Evolutionary conservation across 139 green algal genomes (phyloP), one percentile per base, ranked within the genome.

Genomic region (Coccomyxa sp.): DNA sequence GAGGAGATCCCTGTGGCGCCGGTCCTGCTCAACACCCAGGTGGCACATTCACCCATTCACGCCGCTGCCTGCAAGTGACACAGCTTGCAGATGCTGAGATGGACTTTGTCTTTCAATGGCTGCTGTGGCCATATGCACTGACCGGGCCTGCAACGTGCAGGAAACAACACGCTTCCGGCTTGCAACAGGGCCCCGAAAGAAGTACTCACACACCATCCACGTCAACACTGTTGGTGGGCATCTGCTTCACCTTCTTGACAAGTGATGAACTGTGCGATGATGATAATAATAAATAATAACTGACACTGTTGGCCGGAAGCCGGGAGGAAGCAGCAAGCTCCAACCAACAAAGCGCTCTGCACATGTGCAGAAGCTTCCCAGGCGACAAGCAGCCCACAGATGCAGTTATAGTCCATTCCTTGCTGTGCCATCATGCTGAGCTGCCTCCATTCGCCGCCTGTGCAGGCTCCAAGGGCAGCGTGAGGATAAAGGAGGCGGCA

Each of bases 21-120:
- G 27, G 84, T 91, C 24, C 80, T 95, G 44, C 85, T 95, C 70
- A 95, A 95, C 82, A 90, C 92, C 39, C 91, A 95, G 81, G 71
- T 76, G 38, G 71, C 24, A 34, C 70, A 50, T 29, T 74, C 33
- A 9, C 33, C 70, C 27, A 41, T 74, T 40, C 33, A 14, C 9
- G 8, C 7, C 35, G 70, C 9, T 74, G 70, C 70, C 44, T n/a
- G n/a, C n/a, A n/a, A n/a, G 14, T 29, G 44, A 12, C 44, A 58
- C 14, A 58, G 44, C 14, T 16, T 29, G 44, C 44, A 58, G 16
- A 12, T 58, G 44, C 44, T 16, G 44, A 58, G 44, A 29, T 16
- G 12, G 44, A 16, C 44, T 58, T 12, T 58, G 16, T 16, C 44
- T 12, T 58, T 16, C 16, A 58, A 58, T 12, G n/a, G 8, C 31